A percentile compares a stretch with the other conserved stretches of the same genome.
phyloP scores from a whole-genome alignment of 2,329 filamentous ascomycete species.

The Diaporthe amygdali region DNA sequence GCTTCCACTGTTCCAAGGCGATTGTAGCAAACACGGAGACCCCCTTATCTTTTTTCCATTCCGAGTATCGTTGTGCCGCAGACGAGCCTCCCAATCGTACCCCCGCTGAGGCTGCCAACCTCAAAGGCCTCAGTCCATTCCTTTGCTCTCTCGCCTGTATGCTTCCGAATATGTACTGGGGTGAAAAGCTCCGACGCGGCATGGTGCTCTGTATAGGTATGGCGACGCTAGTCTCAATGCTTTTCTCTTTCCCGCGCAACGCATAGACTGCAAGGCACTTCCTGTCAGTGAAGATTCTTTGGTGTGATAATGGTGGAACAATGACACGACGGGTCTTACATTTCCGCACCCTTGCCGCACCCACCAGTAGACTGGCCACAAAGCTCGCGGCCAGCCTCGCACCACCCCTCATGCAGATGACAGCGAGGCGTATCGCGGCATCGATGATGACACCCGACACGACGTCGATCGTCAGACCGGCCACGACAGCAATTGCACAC shows the following conservation, averaged over 20 bases:
- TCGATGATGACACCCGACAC: not conserved
- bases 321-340: not conserved
- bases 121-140: not conserved
- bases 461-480: not conserved
- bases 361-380: not conserved
- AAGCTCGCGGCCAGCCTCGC: not conserved
- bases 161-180: not conserved
- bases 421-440: not conserved
- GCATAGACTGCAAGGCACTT: not conserved
- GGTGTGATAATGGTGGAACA: too few species aligned
- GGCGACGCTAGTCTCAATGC: not conserved
- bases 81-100: not conserved
- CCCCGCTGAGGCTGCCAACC: not conserved
- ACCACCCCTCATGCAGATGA: not conserved
- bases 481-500: not conserved
- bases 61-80: not conserved
- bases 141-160: not conserved
- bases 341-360: not conserved
- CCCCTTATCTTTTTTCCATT: conserved; percentile 7
- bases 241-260: not conserved
- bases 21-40: not conserved
- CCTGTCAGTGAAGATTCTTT: not conserved
- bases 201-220: not conserved
- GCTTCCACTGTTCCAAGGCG: conserved; percentile 9
- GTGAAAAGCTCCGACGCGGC: not conserved